Base-by-base conservation (phyloP, 1,139 yeast species). In the Blastobotrys capitulatus region DNA sequence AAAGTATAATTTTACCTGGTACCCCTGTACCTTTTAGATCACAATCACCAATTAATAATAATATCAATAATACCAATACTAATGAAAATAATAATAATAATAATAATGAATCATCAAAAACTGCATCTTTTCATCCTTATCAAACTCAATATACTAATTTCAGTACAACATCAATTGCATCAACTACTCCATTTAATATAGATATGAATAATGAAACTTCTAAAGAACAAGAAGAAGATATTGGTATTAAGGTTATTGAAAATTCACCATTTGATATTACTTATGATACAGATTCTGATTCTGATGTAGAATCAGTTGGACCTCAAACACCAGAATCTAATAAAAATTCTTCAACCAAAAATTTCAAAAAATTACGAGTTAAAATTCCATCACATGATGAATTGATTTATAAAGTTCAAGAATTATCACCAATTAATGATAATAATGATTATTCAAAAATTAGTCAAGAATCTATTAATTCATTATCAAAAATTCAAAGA, bases 341-440 rank as follows among this genome's bases (percentile, higher is more conserved):
- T 6, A 9, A 39, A 2, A 22, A 4, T 7, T 22, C 25, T 22
- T 22, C 25, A 22, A 5, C 42, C 7, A 27, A 29, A 29, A 16
- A 18, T 26, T 9, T 41, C 5, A 29, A 38, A 27, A n/a, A 25
- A 19, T 12, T 41, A 16, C 31, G 38, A 22, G 40, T 45, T 10
- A 40, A 45, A 35, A 13, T 45, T 13, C 48, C 48, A 5, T 10
- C 40, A 20, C 48, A 45, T 16, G 48, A 45, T 12, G 48, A 40
- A n/a, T 19, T 44, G 15, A 29, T 44, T 6, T 41, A 41, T 29
- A n/a, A 39, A 18, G 42, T 39, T n/a, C 26, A 29, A 9, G 42
- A 18, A 18, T n/a, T n/a, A n/a, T 9, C 16, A 6, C 16, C 37
- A 34, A 16, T 16, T 15, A 13, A 13, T 12, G n/a, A n/a, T n/a